Evolutionary conservation across 164 flowering plant species (phyloP).

Genomic region (Vitis rotundifolia): DNA sequence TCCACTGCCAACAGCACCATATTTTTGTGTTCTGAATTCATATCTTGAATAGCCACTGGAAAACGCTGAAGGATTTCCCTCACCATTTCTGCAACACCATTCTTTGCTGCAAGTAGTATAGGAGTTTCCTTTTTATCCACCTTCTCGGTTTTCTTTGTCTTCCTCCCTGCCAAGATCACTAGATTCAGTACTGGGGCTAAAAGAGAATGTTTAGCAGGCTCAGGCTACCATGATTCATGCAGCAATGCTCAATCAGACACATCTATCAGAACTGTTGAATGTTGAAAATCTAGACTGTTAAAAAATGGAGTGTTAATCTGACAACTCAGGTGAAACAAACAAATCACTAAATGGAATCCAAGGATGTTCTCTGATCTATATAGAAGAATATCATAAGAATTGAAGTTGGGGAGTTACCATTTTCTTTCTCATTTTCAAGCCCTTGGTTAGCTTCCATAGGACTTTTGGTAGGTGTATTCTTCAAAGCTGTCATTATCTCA

Average conservation of each 20-base stretch:
- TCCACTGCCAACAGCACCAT: constrained; percentile 40
- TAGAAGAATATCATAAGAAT: too few relatives aligned
- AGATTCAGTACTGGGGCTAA: neutral
- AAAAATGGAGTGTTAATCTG: too few relatives aligned
- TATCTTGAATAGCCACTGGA: constrained; percentile 43
- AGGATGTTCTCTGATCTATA: too few relatives aligned
- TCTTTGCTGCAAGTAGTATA: constrained; percentile 40
- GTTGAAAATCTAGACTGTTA: too few relatives aligned
- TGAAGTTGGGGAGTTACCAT: neutral
- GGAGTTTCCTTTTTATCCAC: constrained; percentile 27
- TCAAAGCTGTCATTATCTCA: too few relatives aligned
- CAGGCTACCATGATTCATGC: too few relatives aligned
- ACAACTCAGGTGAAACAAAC: too few relatives aligned
- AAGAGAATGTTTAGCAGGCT: too few relatives aligned
- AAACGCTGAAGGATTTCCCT: constrained; percentile 25
- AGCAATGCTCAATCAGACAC: too few relatives aligned
- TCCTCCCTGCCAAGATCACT: neutral
- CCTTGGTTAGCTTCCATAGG: neutral
- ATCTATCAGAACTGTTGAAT: too few relatives aligned
- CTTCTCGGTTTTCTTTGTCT: neutral
- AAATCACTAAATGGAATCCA: too few relatives aligned
- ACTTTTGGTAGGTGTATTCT: neutral
- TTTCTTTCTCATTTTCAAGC: neutral
- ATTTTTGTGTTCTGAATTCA: constrained; percentile 31
- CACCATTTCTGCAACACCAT: constrained; percentile 45